phyloP scores from a whole-genome alignment of 2,329 filamentous ascomycete species.

The Xylaria sp. region DNA sequence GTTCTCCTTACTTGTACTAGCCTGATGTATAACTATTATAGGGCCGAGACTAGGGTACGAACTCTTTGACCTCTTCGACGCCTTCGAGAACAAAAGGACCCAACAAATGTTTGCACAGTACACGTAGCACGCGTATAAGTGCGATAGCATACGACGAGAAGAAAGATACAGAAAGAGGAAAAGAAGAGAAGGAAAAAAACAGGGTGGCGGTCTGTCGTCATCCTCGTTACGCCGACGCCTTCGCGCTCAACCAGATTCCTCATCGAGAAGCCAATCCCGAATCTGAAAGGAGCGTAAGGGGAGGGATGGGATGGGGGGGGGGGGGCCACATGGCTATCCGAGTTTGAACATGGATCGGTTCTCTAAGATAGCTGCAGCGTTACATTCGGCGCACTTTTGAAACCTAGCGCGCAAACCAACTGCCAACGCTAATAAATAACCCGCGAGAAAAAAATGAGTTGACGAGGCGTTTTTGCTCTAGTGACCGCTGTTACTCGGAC shows the following conservation, averaged over 20 bases:
- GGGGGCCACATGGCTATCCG: conserved; percentile 36
- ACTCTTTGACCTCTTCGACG: not conserved
- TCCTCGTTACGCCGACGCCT: conserved; percentile 25
- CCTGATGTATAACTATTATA: not conserved
- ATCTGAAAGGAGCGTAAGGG: conserved; percentile 25
- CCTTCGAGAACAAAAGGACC: not conserved
- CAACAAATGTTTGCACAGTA: conserved; percentile 12
- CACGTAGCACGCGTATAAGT: conserved; percentile 2
- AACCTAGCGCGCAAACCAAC: conserved; percentile 25
- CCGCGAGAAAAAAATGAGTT: conserved; percentile 10
- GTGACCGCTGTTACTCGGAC: not conserved
- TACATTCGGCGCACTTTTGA: conserved; percentile 35
- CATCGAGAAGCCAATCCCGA: conserved; percentile 32
- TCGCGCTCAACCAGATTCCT: conserved; percentile 27
- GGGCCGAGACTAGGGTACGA: not conserved
- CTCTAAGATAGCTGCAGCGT: conserved; percentile 33
- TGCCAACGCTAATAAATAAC: conserved; percentile 19
- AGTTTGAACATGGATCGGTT: conserved; percentile 31
- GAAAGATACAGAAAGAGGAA: not conserved
- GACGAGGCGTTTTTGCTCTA: conserved; percentile 6
- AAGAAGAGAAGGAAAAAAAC: conserved; percentile 8
- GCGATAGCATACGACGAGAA: conserved; percentile 11
- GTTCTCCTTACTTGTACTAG: not conserved
- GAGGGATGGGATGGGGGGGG: too few species aligned
- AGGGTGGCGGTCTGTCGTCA: conserved; percentile 28